These are phyloP conservation scores for Ceratocystis ficicola DNA, from an alignment of 2,329 filamentous ascomycete genomes.

Conservation along the genomic window DNA sequence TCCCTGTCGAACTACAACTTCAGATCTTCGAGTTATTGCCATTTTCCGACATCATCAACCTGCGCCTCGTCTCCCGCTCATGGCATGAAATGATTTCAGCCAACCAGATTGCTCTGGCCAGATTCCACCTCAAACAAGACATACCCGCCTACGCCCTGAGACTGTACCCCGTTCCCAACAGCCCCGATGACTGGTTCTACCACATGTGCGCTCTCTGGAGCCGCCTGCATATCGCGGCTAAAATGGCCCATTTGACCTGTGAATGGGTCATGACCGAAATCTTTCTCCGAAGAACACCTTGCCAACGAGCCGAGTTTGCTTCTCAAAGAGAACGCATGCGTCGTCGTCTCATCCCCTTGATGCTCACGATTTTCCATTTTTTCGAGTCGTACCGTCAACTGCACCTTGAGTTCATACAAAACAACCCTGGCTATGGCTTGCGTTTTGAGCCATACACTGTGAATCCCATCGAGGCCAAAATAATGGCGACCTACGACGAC, in stretches of 20 bases:
- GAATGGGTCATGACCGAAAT: conserved; percentile 55
- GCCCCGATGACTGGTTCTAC: conserved; percentile 42
- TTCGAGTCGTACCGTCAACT: conserved; percentile 52
- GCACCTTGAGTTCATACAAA: conserved; percentile 44
- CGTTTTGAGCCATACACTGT: conserved; percentile 43
- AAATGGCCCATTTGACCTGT: conserved; percentile 49
- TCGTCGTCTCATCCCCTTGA: conserved; percentile 48
- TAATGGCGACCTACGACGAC: conserved; percentile 55
- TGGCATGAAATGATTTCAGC: conserved; percentile 48
- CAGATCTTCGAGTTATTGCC: conserved; percentile 50
- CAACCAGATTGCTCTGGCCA: conserved; percentile 49
- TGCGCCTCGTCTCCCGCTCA: conserved; percentile 46
- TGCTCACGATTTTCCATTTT: conserved; percentile 56
- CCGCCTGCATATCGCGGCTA: conserved; percentile 50
- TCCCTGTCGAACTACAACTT: conserved; percentile 51
- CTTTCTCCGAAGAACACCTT: conserved; percentile 46
- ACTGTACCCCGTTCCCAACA: conserved; percentile 44
- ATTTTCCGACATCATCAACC: conserved; percentile 47
- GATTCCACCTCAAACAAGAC: conserved; percentile 47
- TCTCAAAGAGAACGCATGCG: conserved; percentile 53
- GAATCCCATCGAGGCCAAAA: conserved; percentile 49
- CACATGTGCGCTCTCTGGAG: conserved; percentile 55
- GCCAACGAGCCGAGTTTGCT: conserved; percentile 45
- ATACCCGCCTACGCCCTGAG: conserved; percentile 49
- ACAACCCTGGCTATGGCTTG: conserved; percentile 41